A percentile compares a stretch with the other conserved stretches of the same genome.
These are phyloP conservation scores for Naganishia onofrii DNA, from an alignment of 768 basidiomycete genomes.

Conservation along the genomic window DNA sequence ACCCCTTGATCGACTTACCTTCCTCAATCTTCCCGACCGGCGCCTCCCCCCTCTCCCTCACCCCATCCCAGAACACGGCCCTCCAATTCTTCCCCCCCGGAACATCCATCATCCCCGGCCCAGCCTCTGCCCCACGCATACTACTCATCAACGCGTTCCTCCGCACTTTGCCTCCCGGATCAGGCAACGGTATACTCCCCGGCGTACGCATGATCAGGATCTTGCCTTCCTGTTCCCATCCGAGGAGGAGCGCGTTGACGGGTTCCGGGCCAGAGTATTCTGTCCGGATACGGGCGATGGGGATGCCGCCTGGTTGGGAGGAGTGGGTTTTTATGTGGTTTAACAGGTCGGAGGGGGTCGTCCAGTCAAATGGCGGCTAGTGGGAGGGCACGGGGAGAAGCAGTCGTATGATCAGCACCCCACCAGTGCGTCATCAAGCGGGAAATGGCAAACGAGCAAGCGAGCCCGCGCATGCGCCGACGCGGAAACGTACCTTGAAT, in stretches of 20 bases:
- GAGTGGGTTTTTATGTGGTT: conserved; percentile 31
- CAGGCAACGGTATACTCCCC: conserved; percentile 26
- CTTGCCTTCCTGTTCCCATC: conserved; percentile 31
- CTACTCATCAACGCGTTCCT: conserved; percentile 22
- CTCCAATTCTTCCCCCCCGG: conserved; percentile 29
- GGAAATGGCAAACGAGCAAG: no score
- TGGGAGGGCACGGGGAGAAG: not conserved
- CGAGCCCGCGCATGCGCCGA: no score
- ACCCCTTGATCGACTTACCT: conserved; percentile 7
- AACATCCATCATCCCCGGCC: conserved; percentile 31
- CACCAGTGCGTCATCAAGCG: not conserved
- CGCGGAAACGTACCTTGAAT: conserved; percentile 29
- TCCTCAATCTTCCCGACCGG: conserved; percentile 27
- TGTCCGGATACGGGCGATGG: conserved; percentile 25
- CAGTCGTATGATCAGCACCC: not conserved
- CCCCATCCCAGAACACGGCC: conserved; percentile 29
- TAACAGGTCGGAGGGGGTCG: conserved; percentile 9
- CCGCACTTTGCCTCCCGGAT: conserved; percentile 26
- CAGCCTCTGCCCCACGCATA: conserved; percentile 22
- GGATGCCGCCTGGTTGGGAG: conserved; percentile 29
- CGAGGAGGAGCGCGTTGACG: conserved; percentile 14
- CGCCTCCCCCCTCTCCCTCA: conserved; percentile 26
- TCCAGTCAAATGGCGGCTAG: conserved; percentile 27
- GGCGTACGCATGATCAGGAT: conserved; percentile 33
- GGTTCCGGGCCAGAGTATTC: conserved; percentile 22